Evolutionary conservation across 2,329 filamentous ascomycete species (phyloP), one percentile per base, ranked within the genome.

Genomic region (Teratosphaeria gauchensis): DNA sequence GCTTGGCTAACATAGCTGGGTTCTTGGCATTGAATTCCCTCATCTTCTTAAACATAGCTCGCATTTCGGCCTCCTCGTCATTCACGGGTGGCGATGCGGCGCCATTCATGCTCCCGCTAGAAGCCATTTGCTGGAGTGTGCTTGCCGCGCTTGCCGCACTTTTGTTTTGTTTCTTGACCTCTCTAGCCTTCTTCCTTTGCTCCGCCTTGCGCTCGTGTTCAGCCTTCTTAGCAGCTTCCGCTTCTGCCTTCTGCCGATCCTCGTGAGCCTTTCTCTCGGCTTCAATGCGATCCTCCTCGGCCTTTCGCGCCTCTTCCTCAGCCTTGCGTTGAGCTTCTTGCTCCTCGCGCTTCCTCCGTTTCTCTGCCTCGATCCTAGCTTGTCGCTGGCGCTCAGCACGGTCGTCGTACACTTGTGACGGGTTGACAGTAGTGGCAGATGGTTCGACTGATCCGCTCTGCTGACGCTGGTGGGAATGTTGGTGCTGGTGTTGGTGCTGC

Each of bases 41-140:
- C 80, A 84, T 83, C 63, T 80, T 82, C 38, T 80, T 76, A 69
- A 84, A 80, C 75, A 83, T 78, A 1, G 73, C 72, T 58, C 78
- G 76, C 69, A 83, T 81, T 64, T 82, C 77, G 1, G 71, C 68
- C 61, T 80, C 80, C 55, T 81, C 75, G 24, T 72, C 72, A 42
- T 72, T 72, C 1, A 61, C 61, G 7, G 64, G 65, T 21, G 67
- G 65, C 11, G 46, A 51, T 4, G 30, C 53, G 5, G 30, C 32
- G 24, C 59, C 64, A 51, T 62, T 59, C 33, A 59, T 54, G 14
- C 24, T 46, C 5, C 51, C 48, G n/a, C 51, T 51, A 8, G 59
- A 58, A 2, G 59, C 56, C 59, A 61, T 61, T 54, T 57, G 54
- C 35, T 33, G 21, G 4, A 70, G 57, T 19, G 67, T 64, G 21